Evolutionary conservation across 163 green algal genomes (phyloP).

Genomic region (Trebouxiophyceae sp.): DNA sequence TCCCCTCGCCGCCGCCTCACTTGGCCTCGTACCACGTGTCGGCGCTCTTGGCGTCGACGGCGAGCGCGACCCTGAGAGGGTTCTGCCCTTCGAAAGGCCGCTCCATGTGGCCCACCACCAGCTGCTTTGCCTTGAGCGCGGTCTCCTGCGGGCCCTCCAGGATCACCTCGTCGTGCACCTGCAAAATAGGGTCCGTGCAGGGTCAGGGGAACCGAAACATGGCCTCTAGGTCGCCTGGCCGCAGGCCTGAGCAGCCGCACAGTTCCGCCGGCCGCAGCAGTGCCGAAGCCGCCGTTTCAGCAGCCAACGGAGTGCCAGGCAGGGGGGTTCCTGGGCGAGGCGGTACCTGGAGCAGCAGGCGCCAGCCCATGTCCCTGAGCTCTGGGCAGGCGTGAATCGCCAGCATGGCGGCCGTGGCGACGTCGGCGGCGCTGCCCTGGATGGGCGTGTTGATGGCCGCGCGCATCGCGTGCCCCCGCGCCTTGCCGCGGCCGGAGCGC

Average conservation of each 20-base stretch:
- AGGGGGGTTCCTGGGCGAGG: no score
- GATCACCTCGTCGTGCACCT: conserved; percentile 99
- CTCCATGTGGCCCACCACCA: conserved; percentile 82
- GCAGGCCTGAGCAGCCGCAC: neutral
- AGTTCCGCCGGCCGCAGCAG: no score
- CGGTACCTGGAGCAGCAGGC: conserved; percentile 73
- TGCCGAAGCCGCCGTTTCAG: neutral
- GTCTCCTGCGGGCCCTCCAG: conserved; percentile 84
- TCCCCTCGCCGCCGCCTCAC: conserved; percentile 34
- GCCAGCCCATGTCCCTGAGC: conserved; percentile 63
- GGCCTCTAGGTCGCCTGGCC: no score
- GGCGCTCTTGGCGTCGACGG: conserved; percentile 82
- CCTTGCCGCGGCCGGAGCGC: conserved; percentile 4
- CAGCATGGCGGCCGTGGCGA: conserved; percentile 87
- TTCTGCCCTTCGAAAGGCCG: conserved; percentile 65
- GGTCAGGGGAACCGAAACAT: no score
- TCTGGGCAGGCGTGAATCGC: conserved; percentile 49
- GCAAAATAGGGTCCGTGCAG: no score
- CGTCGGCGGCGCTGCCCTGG: conserved; percentile 81
- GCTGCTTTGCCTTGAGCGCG: conserved; percentile 49
- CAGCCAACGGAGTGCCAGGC: neutral
- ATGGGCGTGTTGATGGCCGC: conserved; percentile 98
- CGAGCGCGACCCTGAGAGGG: conserved; percentile 80
- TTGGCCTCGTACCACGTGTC: conserved; percentile 94
- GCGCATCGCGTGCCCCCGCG: conserved; percentile 62